These are phyloP conservation scores for Tolypocladium pustulatum DNA, from an alignment of 2,329 filamentous ascomycete species.

Conservation along the genomic window DNA sequence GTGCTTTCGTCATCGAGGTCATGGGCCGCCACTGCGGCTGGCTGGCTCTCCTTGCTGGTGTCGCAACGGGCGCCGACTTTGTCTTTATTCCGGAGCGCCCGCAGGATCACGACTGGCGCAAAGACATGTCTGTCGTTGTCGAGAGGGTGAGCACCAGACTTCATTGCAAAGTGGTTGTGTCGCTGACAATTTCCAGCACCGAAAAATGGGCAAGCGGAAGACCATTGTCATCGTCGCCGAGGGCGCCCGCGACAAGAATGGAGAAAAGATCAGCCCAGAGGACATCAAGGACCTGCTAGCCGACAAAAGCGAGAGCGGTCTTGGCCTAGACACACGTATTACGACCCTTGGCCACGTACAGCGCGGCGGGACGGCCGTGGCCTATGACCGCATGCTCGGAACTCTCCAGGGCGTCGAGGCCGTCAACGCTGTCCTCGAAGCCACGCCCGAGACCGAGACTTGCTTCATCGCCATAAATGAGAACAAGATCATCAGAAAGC, in stretches of 20 bases:
- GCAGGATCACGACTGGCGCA: constrained; percentile 75
- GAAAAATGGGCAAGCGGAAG: constrained; percentile 82
- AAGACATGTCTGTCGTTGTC: constrained; percentile 76
- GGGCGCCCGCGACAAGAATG: constrained; percentile 75
- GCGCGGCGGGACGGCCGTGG: constrained; percentile 81
- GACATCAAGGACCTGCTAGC: constrained; percentile 87
- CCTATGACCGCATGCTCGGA: constrained; percentile 87
- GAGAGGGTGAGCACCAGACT: constrained; percentile 43
- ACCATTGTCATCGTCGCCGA: constrained; percentile 98
- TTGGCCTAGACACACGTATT: constrained; percentile 83
- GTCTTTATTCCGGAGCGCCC: constrained; percentile 96
- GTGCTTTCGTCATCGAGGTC: constrained; percentile 95
- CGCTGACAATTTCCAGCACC: constrained; percentile 47
- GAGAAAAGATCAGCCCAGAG: constrained; percentile 71
- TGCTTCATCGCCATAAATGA: constrained; percentile 95
- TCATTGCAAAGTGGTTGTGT: background rate
- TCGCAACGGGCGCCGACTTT: constrained; percentile 91
- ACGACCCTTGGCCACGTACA: constrained; percentile 97
- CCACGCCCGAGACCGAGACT: constrained; percentile 78
- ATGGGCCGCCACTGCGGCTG: constrained; percentile 98
- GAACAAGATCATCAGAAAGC: constrained; percentile 91
- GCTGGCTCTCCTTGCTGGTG: constrained; percentile 92
- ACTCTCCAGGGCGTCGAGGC: constrained; percentile 93
- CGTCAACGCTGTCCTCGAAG: constrained; percentile 82
- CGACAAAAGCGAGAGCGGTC: constrained; percentile 49